Evolutionary conservation across 192 early-diverging fungal species (phyloP).

Genomic region (Diversispora eburnea): DNA sequence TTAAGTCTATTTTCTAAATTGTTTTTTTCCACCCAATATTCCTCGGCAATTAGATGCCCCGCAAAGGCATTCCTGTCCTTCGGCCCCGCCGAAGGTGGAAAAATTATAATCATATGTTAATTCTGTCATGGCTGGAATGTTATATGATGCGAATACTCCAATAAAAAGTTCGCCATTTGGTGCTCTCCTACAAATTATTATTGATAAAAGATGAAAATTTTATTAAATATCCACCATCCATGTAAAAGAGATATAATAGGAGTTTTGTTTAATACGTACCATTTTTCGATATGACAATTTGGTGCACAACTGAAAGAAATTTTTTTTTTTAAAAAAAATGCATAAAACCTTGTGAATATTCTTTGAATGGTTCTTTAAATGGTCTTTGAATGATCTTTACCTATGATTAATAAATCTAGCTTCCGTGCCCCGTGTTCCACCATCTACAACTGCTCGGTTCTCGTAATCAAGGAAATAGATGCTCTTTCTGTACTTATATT

Average conservation of each 20-base stretch:
- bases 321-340: background rate
- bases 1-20: background rate
- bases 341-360: too few species aligned
- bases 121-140: constrained; percentile 65
- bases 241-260: too few species aligned
- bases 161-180: constrained; percentile 69
- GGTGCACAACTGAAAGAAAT: constrained; percentile 60
- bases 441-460: constrained; percentile 76
- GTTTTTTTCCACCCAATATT: constrained; percentile 40
- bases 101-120: constrained; percentile 88
- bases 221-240: background rate
- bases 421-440: constrained; percentile 67
- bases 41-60: constrained; percentile 66
- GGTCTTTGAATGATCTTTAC: constrained; percentile 15
- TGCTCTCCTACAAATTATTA: constrained; percentile 34
- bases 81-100: constrained; percentile 58
- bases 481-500: constrained; percentile 60
- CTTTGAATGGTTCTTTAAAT: background rate
- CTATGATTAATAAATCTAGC: constrained; percentile 84
- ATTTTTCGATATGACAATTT: constrained; percentile 89
- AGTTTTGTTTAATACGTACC: constrained; percentile 44
- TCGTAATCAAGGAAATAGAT: constrained; percentile 81
- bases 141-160: constrained; percentile 68
- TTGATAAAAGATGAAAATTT: background rate
- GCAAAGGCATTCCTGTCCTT: constrained; percentile 68